A percentile compares a stretch with the other conserved stretches of the same genome.
These are phyloP conservation scores for Solanum chilense DNA, from an alignment of 257 asterid genomes.

Conservation along the genomic window DNA sequence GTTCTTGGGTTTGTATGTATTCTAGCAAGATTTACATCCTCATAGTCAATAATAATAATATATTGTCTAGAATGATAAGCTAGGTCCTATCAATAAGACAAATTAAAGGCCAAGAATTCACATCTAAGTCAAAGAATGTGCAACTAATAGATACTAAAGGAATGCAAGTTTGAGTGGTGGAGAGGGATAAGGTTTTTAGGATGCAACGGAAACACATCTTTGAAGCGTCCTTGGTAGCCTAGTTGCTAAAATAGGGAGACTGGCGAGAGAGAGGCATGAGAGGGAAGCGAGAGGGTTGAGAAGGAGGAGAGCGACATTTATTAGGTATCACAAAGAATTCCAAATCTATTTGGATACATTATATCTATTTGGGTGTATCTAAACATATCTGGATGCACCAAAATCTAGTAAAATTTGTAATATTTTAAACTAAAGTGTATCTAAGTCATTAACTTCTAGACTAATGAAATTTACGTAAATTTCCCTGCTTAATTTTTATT, in stretches of 20 bases:
- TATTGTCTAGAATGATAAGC: not conserved
- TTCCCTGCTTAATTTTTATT: no score
- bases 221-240: not conserved
- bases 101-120: not conserved
- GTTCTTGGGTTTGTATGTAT: not conserved
- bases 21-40: not conserved
- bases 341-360: not conserved
- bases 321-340: not conserved
- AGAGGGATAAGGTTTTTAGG: not conserved
- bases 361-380: not conserved
- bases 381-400: no score
- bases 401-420: no score
- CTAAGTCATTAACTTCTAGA: no score
- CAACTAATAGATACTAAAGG: not conserved
- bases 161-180: not conserved
- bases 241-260: not conserved
- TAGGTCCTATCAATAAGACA: not conserved
- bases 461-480: no score
- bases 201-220: not conserved
- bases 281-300: not conserved
- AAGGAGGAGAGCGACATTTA: not conserved
- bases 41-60: not conserved
- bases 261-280: not conserved
- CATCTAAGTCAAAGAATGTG: not conserved
- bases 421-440: no score